Evolutionary conservation across 2,329 filamentous ascomycete species (phyloP).

Genomic region (Aspergillus sp.): DNA sequence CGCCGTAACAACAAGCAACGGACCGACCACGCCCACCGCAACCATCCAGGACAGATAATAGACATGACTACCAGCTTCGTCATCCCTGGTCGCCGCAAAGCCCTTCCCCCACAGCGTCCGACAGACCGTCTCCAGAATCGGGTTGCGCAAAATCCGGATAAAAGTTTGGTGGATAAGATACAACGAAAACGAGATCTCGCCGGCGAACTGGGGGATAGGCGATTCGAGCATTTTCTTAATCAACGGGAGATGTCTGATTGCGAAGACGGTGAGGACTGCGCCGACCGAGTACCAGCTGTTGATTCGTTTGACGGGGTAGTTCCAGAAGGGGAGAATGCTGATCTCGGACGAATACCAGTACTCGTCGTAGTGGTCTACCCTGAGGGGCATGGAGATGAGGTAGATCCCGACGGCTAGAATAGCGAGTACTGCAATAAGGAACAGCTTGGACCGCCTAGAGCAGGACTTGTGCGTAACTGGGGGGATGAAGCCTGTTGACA

Average conservation of each 20-base stretch:
- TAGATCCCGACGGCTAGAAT: too few relatives aligned
- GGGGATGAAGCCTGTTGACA: too few relatives aligned
- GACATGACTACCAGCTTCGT: neutral
- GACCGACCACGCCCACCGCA: neutral
- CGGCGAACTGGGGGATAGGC: neutral
- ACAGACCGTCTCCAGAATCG: too few relatives aligned
- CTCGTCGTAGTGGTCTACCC: neutral
- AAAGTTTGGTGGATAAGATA: neutral
- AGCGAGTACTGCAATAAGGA: too few relatives aligned
- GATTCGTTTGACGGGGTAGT: neutral
- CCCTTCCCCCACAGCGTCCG: too few relatives aligned
- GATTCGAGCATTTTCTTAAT: neutral
- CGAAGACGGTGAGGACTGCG: neutral
- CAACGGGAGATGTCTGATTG: neutral
- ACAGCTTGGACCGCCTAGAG: too few relatives aligned
- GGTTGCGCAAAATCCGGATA: too few relatives aligned
- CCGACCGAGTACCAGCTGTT: neutral
- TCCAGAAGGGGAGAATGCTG: neutral
- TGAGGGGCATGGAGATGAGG: too few relatives aligned
- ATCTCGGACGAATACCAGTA: neutral
- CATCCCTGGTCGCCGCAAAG: too few relatives aligned
- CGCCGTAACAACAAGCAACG: neutral
- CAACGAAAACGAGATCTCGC: neutral
- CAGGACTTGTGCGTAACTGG: too few relatives aligned
- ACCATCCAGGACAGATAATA: neutral